These are phyloP conservation scores for Telfairia occidentalis DNA, from an alignment of 331 rosid genomes.

Conservation along the genomic window DNA sequence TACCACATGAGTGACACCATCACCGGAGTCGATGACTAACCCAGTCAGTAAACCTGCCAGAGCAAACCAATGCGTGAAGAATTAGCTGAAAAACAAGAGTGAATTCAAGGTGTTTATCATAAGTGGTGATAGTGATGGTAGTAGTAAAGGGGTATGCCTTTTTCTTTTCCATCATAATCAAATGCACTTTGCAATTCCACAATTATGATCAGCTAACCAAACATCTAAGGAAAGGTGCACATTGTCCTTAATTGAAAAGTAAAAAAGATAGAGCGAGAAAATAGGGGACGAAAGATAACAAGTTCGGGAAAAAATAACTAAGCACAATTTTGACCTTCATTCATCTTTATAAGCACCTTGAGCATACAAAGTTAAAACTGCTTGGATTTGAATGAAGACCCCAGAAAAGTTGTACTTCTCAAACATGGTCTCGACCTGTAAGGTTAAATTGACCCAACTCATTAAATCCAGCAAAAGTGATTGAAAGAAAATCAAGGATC, in stretches of 20 bases:
- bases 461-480: neutral
- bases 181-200: neutral
- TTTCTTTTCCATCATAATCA: neutral
- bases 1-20: constrained; percentile 99
- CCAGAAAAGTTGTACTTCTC: constrained; percentile 96
- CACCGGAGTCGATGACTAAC: constrained; percentile 92
- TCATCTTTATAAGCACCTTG: constrained; percentile 97
- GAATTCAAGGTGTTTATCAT: neutral
- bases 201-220: neutral
- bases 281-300: constrained; percentile 3
- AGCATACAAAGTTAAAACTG: constrained; percentile 93
- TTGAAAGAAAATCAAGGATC: neutral
- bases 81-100: neutral
- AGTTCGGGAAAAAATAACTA: constrained; percentile 15
- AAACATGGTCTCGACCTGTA: constrained; percentile 90
- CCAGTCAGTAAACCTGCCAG: constrained; percentile 89
- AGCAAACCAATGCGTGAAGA: constrained; percentile 23
- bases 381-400: constrained; percentile 90
- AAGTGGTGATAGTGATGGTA: neutral
- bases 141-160: neutral
- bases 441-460: constrained; percentile 17
- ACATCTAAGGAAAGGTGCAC: neutral
- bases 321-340: constrained; percentile 50
- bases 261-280: neutral
- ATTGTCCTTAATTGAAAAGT: neutral